These are phyloP conservation scores for Dactylorhiza incarnata DNA, from an alignment of 106 monocot species.

Conservation along the genomic window DNA sequence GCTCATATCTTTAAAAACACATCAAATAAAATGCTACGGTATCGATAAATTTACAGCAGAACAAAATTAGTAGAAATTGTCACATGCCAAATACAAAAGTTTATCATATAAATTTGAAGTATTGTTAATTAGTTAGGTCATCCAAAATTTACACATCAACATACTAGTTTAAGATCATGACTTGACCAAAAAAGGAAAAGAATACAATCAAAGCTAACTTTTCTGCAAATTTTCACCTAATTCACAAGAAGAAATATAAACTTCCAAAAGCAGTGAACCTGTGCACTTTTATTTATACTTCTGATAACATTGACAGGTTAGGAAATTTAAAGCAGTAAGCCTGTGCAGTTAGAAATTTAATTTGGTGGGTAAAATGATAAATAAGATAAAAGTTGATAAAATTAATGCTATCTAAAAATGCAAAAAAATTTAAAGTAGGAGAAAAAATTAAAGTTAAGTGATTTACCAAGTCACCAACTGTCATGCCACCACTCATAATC, in stretches of 20 bases:
- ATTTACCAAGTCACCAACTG: conserved; percentile 96
- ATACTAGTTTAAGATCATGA: neutral
- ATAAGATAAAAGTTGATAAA: neutral
- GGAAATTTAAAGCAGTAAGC: neutral
- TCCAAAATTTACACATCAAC: neutral
- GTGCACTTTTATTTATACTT: neutral
- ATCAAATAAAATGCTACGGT: neutral
- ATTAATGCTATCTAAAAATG: neutral
- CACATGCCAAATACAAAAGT: neutral
- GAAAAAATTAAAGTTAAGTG: neutral
- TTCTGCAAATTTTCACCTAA: neutral
- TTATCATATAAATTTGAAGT: neutral
- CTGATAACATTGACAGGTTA: neutral
- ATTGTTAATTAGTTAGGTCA: neutral
- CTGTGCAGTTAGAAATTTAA: neutral
- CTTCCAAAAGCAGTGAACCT: neutral
- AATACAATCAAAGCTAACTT: neutral
- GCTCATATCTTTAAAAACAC: neutral
- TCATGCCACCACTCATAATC: conserved; percentile 79
- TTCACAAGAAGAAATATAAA: neutral
- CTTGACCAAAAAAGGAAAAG: neutral
- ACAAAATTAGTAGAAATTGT: neutral
- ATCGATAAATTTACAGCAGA: neutral
- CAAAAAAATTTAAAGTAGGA: neutral
- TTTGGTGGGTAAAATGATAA: neutral